Evolutionary conservation across 768 basidiomycete species (phyloP), one percentile per base, ranked within the genome.

Genomic region (Psilocybe sp.): DNA sequence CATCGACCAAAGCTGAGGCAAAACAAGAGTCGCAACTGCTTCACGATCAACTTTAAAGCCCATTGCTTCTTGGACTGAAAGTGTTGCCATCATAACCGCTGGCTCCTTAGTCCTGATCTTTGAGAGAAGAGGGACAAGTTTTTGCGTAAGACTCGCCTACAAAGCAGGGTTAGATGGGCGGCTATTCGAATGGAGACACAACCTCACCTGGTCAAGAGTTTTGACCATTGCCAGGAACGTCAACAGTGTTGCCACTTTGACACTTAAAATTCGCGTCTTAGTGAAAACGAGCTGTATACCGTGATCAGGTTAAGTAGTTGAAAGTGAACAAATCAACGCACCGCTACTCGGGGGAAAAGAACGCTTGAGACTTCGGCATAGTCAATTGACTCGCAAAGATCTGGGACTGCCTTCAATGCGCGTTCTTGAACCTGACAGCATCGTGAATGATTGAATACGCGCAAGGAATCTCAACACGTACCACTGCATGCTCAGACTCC

Each of bases 91-190:
- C 81, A 93, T 97, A 4, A 98, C 96, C 43, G 87, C 84, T 9
- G 96, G 96, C 63, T 98, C 95, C 64, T 93, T 96, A 4, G 96
- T 98, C 34, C 94, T 84, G 54, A 98, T 97, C 65, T 92, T 97
- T 0, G 94, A 88, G 19, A 99, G 76, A 13, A 98, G 69, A 1
- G 97, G 97, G 3, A 98, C 96, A 15, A 99, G 77, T 65, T 97
- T 98, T 61, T 96, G 93, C 1, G 97, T 98, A 45, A 99, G 64
- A 60, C 88, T 95, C 37, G 81, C 72, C 88, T 92, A 49, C 6
- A 42, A 47, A 40, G 15, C 11, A 36, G n/a, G 13, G 16, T 16
- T 46, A 44, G 37, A 35, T 49, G 38, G 46, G 40, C 7, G 39
- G 31, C 33, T 43, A 18, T 20, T 42, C 20, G 23, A 43, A 18